Conservation (phyloP, 164 flowering plant species). For the Liquidambar formosana region DNA sequence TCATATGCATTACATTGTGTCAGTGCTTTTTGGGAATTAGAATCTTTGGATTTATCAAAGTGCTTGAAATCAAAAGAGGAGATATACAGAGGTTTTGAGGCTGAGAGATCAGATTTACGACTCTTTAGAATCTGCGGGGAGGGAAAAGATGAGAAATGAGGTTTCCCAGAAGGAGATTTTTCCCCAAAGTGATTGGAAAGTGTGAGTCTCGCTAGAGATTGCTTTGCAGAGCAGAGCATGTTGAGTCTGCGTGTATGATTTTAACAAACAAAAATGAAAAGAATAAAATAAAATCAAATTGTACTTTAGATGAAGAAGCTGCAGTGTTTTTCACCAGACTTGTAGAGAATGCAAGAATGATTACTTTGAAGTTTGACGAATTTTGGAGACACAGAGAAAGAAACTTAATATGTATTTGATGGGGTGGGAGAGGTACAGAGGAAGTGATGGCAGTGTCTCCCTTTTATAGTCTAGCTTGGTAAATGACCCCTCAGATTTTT, state of each 20-base stretch:
- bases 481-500: no score
- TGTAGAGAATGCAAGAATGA: no score
- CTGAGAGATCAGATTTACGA: not conserved
- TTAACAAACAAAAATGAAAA: not conserved
- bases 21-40: constrained; percentile 1
- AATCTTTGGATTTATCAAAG: constrained; percentile 3
- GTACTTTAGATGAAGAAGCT: no score
- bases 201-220: not conserved
- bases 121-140: not conserved
- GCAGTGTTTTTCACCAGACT: no score
- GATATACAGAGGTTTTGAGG: constrained; percentile 16
- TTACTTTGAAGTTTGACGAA: no score
- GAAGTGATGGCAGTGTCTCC: no score
- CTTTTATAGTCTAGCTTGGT: no score
- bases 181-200: not conserved
- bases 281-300: no score
- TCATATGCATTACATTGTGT: constrained; percentile 28
- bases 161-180: not conserved
- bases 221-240: constrained; percentile 11
- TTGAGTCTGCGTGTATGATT: not conserved
- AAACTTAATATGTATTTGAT: no score
- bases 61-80: constrained; percentile 13
- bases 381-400: no score
- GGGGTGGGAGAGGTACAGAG: no score
- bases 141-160: not conserved